These are phyloP conservation scores for Forsythia suspensa DNA, from an alignment of 257 asterid species.

Conservation along the genomic window DNA sequence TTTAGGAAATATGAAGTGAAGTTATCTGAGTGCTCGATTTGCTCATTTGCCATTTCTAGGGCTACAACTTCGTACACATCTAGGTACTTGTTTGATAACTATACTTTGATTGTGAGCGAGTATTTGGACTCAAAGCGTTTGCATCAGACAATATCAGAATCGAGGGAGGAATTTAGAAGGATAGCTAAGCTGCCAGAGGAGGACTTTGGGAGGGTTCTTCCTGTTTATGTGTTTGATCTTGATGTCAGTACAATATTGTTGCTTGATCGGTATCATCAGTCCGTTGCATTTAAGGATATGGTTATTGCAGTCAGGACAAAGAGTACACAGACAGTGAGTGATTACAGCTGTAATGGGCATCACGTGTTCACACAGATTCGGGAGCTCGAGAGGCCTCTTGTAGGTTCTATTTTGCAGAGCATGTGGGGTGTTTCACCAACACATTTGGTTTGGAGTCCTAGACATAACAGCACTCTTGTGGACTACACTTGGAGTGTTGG, in stretches of 20 bases:
- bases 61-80: conserved; percentile 89
- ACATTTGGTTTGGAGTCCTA: conserved; percentile 86
- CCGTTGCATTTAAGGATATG: conserved; percentile 93
- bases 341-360: conserved; percentile 81
- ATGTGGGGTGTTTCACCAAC: conserved; percentile 98
- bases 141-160: conserved; percentile 74
- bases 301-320: conserved; percentile 85
- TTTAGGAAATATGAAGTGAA: conserved; percentile 75
- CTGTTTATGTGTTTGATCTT: conserved; percentile 83
- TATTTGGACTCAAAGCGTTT: conserved; percentile 81
- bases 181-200: conserved; percentile 69
- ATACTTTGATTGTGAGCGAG: conserved; percentile 93
- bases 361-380: conserved; percentile 81
- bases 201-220: conserved; percentile 74
- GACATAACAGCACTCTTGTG: conserved; percentile 70
- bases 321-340: conserved; percentile 88
- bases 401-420: conserved; percentile 91
- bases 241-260: conserved; percentile 54
- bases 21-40: conserved; percentile 65
- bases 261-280: conserved; percentile 91
- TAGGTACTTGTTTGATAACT: conserved; percentile 90
- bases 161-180: conserved; percentile 69
- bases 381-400: conserved; percentile 81
- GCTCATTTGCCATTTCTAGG: conserved; percentile 78
- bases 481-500: conserved; percentile 97